Conservation (phyloP, 2,329 filamentous ascomycete genomes). For the Curvularia sp. region DNA sequence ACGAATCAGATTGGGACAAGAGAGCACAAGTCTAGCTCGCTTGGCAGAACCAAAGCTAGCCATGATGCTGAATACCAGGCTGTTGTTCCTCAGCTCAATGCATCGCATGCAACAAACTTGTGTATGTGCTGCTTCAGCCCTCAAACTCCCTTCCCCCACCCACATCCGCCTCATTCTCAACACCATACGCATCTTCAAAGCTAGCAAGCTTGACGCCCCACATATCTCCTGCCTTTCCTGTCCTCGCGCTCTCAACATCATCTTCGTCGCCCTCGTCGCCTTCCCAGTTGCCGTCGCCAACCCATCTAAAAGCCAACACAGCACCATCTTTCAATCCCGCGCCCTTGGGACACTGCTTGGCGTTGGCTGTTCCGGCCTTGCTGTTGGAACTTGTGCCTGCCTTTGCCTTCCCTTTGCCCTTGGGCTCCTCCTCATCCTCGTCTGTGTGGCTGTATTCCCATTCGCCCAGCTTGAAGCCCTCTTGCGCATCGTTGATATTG, state of each 20-base stretch:
- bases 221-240: conserved; percentile 23
- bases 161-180: conserved; percentile 42
- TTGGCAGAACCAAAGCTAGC: neutral
- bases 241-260: neutral
- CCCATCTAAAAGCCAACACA: conserved; percentile 50
- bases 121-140: conserved; percentile 25
- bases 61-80: no score
- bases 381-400: conserved; percentile 24
- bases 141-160: conserved; percentile 42
- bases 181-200: conserved; percentile 50
- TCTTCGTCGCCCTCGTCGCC: conserved; percentile 26
- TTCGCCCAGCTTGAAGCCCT: conserved; percentile 51
- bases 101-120: neutral
- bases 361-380: conserved; percentile 9
- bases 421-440: conserved; percentile 41
- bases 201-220: conserved; percentile 49
- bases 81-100: neutral
- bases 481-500: conserved; percentile 51
- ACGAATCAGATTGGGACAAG: neutral
- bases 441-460: conserved; percentile 35
- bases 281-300: conserved; percentile 35
- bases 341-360: conserved; percentile 46
- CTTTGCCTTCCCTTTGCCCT: conserved; percentile 54
- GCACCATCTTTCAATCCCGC: conserved; percentile 46
- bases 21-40: neutral